Conservation (phyloP, 2,329 filamentous ascomycete species). For the Fusarium citri region DNA sequence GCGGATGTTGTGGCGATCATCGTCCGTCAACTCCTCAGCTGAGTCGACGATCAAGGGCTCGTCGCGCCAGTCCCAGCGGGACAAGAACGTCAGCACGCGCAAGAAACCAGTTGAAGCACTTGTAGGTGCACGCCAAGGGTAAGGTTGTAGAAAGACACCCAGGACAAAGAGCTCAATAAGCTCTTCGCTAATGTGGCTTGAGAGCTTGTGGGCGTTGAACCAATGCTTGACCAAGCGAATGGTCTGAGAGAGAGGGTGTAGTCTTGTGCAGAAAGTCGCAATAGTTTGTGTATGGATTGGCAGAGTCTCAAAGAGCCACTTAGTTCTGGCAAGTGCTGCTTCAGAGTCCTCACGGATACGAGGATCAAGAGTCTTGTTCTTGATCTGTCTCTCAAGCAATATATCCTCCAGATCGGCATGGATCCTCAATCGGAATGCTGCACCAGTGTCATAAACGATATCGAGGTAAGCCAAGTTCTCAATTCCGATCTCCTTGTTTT, state of each 20-base stretch:
- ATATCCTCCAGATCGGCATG: constrained; percentile 88
- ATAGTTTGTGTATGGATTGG: constrained; percentile 87
- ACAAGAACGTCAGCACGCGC: constrained; percentile 81
- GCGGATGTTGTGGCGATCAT: constrained; percentile 71
- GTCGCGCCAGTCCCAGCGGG: constrained; percentile 91
- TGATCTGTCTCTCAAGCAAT: constrained; percentile 81
- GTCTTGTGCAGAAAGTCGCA: constrained; percentile 81
- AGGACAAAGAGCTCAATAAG: constrained; percentile 86
- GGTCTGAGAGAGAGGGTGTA: constrained; percentile 81
- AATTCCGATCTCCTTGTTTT: constrained; percentile 75
- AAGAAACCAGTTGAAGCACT: constrained; percentile 84
- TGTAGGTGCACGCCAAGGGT: constrained; percentile 82
- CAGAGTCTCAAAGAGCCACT: constrained; percentile 75
- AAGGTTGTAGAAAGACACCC: constrained; percentile 81
- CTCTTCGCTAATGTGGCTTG: constrained; percentile 80
- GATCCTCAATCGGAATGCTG: constrained; percentile 85
- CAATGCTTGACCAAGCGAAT: constrained; percentile 90
- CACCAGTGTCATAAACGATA: constrained; percentile 76
- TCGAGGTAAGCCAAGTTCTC: constrained; percentile 88
- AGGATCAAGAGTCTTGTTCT: constrained; percentile 76
- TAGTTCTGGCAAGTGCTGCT: constrained; percentile 75
- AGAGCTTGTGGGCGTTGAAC: constrained; percentile 86
- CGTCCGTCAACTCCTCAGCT: constrained; percentile 69
- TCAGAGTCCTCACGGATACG: constrained; percentile 76
- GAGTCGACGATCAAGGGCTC: constrained; percentile 83